phyloP scores from a whole-genome alignment of 192 early-diverging fungal species.

The Polychytrium aggregatum region DNA sequence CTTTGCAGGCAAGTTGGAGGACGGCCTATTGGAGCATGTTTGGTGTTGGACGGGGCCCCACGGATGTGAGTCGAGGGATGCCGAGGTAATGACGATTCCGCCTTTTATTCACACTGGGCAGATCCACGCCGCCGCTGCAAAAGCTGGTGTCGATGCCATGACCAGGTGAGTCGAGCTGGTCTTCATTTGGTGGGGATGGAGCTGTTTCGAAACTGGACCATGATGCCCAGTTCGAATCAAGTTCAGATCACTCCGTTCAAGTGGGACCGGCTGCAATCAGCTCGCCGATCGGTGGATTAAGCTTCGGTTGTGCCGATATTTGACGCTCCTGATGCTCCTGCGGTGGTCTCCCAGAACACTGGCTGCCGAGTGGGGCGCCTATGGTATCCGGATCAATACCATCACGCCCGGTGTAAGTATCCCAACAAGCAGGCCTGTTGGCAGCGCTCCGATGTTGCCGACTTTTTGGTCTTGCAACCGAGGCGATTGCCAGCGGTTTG shows the following conservation, averaged over 20 bases:
- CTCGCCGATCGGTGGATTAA: too few relatives aligned
- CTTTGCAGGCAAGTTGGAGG: slow-evolving; percentile 26
- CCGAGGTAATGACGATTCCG: too few relatives aligned
- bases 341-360: slow-evolving; percentile 13
- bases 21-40: too few relatives aligned
- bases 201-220: too few relatives aligned
- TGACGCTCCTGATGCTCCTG: background rate
- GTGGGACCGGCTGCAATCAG: too few relatives aligned
- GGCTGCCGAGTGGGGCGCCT: slow-evolving; percentile 63
- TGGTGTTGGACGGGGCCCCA: slow-evolving; percentile 7
- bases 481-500: background rate
- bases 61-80: too few relatives aligned
- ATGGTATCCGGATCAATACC: slow-evolving; percentile 54
- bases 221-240: too few relatives aligned
- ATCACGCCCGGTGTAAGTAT: slow-evolving; percentile 47
- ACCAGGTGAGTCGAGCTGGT: slow-evolving; percentile 28
- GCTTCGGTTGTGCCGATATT: slow-evolving; percentile 16
- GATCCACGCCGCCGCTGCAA: slow-evolving; percentile 45
- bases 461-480: slow-evolving; percentile 4
- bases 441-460: slow-evolving; percentile 24
- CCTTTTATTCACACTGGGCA: too few relatives aligned
- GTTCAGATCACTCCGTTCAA: too few relatives aligned
- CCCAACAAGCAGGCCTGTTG: slow-evolving; percentile 15
- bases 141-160: slow-evolving; percentile 53
- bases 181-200: too few relatives aligned